A percentile compares a stretch with the other conserved stretches of the same genome.
Evolutionary conservation across 2,329 filamentous ascomycete genomes (phyloP).

Genomic region (Tolypocladium nubicola): DNA sequence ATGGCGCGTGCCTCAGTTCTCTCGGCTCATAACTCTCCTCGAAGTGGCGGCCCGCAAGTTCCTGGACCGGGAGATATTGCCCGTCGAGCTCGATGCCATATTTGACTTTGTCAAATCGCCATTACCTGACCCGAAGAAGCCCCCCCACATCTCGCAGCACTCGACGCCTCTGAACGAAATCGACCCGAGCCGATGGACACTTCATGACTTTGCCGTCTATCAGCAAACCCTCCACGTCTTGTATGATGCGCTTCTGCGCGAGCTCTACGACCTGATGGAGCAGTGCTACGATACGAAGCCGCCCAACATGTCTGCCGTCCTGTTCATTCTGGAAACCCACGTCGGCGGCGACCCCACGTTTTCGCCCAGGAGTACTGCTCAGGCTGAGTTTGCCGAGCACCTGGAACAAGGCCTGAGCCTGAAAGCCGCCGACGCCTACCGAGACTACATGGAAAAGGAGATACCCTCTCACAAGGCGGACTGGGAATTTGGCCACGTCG

Average conservation of each 20-base stretch:
- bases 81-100: constrained; percentile 72
- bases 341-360: constrained; percentile 72
- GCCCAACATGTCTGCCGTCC: constrained; percentile 65
- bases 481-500: constrained; percentile 87
- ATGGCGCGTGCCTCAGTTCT: constrained; percentile 82
- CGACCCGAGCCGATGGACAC: constrained; percentile 53
- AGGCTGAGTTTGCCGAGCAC: constrained; percentile 60
- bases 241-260: constrained; percentile 73
- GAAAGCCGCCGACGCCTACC: constrained; percentile 71
- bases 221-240: constrained; percentile 64
- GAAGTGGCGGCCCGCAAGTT: constrained; percentile 83
- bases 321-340: constrained; percentile 74
- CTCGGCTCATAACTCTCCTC: constrained; percentile 68
- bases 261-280: constrained; percentile 80
- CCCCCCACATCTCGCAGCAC: constrained; percentile 43
- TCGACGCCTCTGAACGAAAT: constrained; percentile 41
- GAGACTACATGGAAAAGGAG: constrained; percentile 64
- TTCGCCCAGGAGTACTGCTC: constrained; percentile 56
- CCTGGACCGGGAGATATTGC: constrained; percentile 67
- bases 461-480: constrained; percentile 70
- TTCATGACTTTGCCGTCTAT: constrained; percentile 59
- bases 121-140: constrained; percentile 53
- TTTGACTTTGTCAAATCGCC: constrained; percentile 75
- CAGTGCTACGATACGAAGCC: constrained; percentile 84
- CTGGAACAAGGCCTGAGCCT: constrained; percentile 62